Conservation (phyloP, 2,329 filamentous ascomycete species). For the Huntiella abstrusa region DNA sequence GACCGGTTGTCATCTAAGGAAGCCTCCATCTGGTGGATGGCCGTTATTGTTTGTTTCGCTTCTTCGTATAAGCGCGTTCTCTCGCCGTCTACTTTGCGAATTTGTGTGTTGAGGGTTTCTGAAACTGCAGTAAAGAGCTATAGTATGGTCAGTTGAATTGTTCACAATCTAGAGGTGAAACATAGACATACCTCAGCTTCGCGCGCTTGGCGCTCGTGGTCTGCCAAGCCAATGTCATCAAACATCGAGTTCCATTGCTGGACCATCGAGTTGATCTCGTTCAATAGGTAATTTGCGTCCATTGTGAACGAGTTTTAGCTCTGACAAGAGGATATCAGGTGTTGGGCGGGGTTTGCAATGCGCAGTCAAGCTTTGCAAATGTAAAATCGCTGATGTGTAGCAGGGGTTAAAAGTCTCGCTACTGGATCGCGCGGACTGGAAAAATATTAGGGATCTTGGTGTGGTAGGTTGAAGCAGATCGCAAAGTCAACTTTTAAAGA, state of each 20-base stretch:
- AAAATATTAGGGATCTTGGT: neutral
- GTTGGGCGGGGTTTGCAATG: neutral
- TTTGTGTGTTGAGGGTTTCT: conserved; percentile 77
- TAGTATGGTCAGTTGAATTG: neutral
- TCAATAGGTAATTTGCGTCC: conserved; percentile 82
- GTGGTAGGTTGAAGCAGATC: neutral
- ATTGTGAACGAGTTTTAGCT: conserved; percentile 26
- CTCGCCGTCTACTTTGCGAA: conserved; percentile 66
- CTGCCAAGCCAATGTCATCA: conserved; percentile 91
- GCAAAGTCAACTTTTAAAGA: neutral
- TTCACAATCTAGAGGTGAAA: neutral
- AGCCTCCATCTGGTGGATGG: conserved; percentile 82
- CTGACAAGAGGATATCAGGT: neutral
- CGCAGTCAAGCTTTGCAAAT: neutral
- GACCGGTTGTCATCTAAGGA: conserved; percentile 63
- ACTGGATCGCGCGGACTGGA: neutral
- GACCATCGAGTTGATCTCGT: conserved; percentile 90
- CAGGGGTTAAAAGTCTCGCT: neutral
- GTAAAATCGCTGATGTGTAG: neutral
- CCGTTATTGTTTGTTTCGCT: conserved; percentile 64
- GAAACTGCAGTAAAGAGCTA: conserved; percentile 85
- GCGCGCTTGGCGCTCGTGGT: conserved; percentile 74
- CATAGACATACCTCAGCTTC: conserved; percentile 58
- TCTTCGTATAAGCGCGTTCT: conserved; percentile 85
- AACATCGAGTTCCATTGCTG: conserved; percentile 85